A percentile compares a stretch with the other conserved stretches of the same genome.
These are phyloP conservation scores for Fistulifera pelliculosa DNA, from an alignment of 108 stramenopile species.

Conservation along the genomic window DNA sequence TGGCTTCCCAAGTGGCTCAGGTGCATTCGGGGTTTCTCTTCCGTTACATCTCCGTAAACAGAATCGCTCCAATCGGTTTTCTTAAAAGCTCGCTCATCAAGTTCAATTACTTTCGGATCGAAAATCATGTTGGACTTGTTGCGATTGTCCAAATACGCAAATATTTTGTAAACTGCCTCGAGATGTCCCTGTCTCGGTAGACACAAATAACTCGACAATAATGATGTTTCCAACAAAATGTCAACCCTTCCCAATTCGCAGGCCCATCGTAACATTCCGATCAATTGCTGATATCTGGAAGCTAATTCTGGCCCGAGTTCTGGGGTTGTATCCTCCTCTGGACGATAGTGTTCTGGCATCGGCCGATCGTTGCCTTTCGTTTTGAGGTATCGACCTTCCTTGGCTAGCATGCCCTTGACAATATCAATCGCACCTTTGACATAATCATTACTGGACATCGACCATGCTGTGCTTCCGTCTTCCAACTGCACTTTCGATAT, in stretches of 20 bases:
- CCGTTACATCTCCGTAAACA: constrained; percentile 14
- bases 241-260: constrained; percentile 35
- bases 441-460: constrained; percentile 2
- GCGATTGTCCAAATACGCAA: constrained; percentile 33
- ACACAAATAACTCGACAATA: constrained; percentile 36
- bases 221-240: constrained; percentile 30
- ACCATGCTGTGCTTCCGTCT: constrained; percentile 3
- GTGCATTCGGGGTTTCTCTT: constrained; percentile 12
- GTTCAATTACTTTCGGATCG: constrained; percentile 17
- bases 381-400: constrained; percentile 4
- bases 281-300: constrained; percentile 23
- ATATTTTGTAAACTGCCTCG: constrained; percentile 31
- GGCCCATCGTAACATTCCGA: constrained; percentile 36
- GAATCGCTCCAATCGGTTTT: constrained; percentile 6
- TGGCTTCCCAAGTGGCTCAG: constrained; percentile 19
- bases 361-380: neutral
- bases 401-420: constrained; percentile 16
- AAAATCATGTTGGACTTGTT: constrained; percentile 29
- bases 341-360: constrained; percentile 15
- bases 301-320: constrained; percentile 13
- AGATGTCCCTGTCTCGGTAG: constrained; percentile 50
- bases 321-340: constrained; percentile 18
- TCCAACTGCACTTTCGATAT: neutral
- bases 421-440: constrained; percentile 5
- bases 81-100: constrained; percentile 10